Base-by-base conservation (phyloP, 371 early-diverging fungal genomes). In the Mortierella sp. region DNA sequence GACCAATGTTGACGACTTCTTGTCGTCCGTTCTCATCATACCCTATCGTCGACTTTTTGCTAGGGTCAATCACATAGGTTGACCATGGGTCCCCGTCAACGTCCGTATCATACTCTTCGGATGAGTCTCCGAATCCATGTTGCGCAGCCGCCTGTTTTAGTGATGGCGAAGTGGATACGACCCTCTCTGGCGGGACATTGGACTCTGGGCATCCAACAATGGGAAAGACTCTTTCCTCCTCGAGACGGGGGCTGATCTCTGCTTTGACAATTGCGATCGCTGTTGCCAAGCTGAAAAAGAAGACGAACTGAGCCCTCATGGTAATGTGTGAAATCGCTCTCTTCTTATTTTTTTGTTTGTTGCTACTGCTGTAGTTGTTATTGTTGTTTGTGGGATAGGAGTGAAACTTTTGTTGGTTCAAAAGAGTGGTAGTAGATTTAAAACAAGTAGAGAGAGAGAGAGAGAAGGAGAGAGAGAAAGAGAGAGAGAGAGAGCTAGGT, bases 21-120 rank as follows among this genome's bases (percentile, higher is more conserved):
- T 79, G 80, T 7, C 80, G 66, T 14, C 80, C 73, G 51, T 70
- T 62, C 15, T 60, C 51, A 15, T 73, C 73, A 26, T 79, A 79
- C 14, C 80, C 80, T 0, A 57, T 73, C 14, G 53, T 70, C 43
- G 64, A 69, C 26, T 66, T 68, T 46, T 73, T 79, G 47, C 70
- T 62, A 0, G 37, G 25, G 46, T 79, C 73, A 26, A 53, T 28
- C 19, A 72, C 66, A 43, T 77, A 77, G 7, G 14, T 45, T 43
- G 45, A 25, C 5, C 46, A 16, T 2, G 64, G 30, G 21, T 64
- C 51, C 12, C 19, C 16, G 6, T 43, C 50, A 0, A n/a, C 50
- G 2, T 26, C 18, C 21, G 12, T 30, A 0, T 15, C 25, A 11
- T 47, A 45, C 7, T 58, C 60, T 16, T 66, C 37, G 16, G 21